Evolutionary conservation across 2,329 filamentous ascomycete species (phyloP).

Genomic region (Sporothrix dimorphospora): DNA sequence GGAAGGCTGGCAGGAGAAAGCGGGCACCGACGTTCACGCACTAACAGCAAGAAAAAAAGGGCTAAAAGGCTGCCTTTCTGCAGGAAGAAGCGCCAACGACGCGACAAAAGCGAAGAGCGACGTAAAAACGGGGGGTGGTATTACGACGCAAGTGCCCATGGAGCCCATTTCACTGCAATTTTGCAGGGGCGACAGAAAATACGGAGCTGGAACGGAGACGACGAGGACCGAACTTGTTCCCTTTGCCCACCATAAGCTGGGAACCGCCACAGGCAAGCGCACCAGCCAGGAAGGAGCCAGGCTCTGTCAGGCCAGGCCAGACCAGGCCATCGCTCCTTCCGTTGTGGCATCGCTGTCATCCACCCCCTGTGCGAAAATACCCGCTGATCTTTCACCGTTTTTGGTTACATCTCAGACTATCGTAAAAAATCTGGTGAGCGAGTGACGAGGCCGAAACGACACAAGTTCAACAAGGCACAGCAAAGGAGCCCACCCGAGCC

Average conservation of each 20-base stretch:
- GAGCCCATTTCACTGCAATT: not conserved
- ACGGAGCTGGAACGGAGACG: conserved; percentile 5
- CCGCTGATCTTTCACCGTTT: conserved; percentile 12
- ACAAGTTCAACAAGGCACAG: not conserved
- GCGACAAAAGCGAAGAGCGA: conserved; percentile 4
- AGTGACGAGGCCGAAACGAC: not conserved
- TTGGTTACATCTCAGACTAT: conserved; percentile 8
- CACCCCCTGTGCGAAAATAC: not conserved
- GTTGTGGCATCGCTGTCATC: not conserved
- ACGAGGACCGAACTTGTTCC: conserved; percentile 15
- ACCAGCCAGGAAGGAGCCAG: not conserved
- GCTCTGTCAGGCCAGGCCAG: not conserved
- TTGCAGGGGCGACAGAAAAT: not conserved
- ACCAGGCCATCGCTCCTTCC: conserved; percentile 8
- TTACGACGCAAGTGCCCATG: conserved; percentile 4
- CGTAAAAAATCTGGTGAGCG: conserved; percentile 7
- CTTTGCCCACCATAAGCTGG: conserved; percentile 6
- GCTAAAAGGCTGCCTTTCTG: conserved; percentile 1
- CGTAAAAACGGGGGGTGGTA: not conserved
- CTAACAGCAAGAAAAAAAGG: not conserved
- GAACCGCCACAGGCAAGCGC: not conserved
- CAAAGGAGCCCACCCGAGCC: not conserved
- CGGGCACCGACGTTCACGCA: conserved; percentile 2
- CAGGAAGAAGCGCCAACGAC: not conserved
- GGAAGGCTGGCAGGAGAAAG: conserved; percentile 8